phyloP scores from a whole-genome alignment of 1,139 yeast species.

The Pichiaceae sp. region DNA sequence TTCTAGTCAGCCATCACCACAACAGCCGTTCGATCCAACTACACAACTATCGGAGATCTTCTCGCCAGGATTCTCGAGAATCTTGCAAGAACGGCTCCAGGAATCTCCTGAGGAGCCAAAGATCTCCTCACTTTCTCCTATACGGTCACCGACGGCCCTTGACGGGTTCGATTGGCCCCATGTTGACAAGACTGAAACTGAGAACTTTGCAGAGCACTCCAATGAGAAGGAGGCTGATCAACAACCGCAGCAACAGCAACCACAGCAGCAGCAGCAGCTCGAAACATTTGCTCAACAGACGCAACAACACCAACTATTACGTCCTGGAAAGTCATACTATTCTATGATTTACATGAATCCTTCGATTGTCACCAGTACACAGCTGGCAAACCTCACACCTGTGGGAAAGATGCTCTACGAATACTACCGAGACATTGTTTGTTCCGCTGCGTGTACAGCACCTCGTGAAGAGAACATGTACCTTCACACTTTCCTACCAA shows the following conservation, averaged over 20 bases:
- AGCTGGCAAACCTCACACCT: slow-evolving; percentile 27
- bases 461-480: slow-evolving; percentile 62
- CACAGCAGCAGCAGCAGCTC: neutral
- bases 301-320: neutral
- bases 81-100: slow-evolving; percentile 14
- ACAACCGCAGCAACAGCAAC: neutral
- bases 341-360: slow-evolving; percentile 19
- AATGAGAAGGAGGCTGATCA: neutral
- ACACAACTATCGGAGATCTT: slow-evolving; percentile 9
- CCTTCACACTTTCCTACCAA: slow-evolving; percentile 65
- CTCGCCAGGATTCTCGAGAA: slow-evolving; percentile 16
- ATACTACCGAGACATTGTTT: slow-evolving; percentile 55
- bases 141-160: neutral
- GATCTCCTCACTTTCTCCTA: slow-evolving; percentile 5
- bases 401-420: slow-evolving; percentile 48
- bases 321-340: neutral
- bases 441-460: slow-evolving; percentile 54
- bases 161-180: neutral
- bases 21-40: neutral
- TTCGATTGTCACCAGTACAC: slow-evolving; percentile 19
- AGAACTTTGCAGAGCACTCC: neutral
- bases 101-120: neutral
- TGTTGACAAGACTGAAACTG: neutral
- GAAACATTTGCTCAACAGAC: neutral
- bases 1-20: neutral